These are phyloP conservation scores for Calonectria pauciramosa DNA, from an alignment of 2,329 filamentous ascomycete species.

Conservation along the genomic window DNA sequence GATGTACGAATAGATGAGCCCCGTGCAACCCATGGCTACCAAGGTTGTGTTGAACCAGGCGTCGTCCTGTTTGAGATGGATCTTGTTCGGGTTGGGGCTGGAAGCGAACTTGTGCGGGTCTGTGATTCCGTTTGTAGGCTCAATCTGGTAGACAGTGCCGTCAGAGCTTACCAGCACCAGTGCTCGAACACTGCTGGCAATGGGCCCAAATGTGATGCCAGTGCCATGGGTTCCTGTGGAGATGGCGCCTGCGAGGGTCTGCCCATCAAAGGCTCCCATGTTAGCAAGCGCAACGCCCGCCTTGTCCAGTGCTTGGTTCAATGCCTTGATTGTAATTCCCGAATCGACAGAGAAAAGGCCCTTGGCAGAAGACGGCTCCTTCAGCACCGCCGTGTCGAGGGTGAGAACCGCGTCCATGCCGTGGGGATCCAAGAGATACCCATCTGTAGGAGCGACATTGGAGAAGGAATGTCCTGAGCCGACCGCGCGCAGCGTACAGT, in stretches of 20 bases:
- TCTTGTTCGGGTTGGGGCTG: background rate
- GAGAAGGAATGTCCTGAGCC: background rate
- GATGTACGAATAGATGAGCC: background rate
- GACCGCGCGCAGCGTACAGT: background rate
- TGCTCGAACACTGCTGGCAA: background rate
- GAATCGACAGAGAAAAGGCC: background rate
- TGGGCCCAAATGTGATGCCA: background rate
- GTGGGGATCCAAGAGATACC: background rate
- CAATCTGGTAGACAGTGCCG: background rate
- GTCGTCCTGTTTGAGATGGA: background rate
- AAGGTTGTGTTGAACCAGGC: constrained; percentile 2
- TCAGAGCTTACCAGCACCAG: background rate
- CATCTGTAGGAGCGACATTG: background rate
- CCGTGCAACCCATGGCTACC: background rate
- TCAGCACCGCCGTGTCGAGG: background rate
- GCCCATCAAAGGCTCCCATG: background rate
- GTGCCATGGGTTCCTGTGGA: background rate
- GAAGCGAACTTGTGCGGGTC: background rate
- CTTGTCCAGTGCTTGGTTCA: background rate
- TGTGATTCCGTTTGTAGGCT: background rate
- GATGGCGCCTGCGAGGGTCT: constrained; percentile 1
- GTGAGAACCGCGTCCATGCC: background rate
- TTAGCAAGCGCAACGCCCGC: background rate
- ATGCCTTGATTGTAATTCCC: background rate
- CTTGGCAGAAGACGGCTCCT: background rate